Evolutionary conservation across 352 stramenopile genomes (phyloP), one percentile per base, ranked within the genome.

Genomic region (Globisporangium irregulare): DNA sequence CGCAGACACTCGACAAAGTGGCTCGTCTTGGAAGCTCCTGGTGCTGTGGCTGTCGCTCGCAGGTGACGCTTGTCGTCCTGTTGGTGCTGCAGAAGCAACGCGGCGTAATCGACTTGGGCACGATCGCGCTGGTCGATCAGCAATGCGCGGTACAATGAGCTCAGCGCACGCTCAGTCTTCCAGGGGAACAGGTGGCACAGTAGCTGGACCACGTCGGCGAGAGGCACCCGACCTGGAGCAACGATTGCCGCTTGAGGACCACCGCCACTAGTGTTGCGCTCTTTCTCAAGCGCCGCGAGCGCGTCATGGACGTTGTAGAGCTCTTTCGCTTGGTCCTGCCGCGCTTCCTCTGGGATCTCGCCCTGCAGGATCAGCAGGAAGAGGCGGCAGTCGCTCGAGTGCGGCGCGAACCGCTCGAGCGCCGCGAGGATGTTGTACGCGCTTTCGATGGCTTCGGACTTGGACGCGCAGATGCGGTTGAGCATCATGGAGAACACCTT

Each of bases 361-460:
- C 79, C 71, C 0, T 68, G 72, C 25, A 88, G 69, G 1, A 89
- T 71, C 60, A 89, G 65, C 2, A 80, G 71, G 43, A 93, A 91
- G 1, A 91, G 60, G 0, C 77, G 74, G 43, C 83, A 91, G 24
- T 82, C 73, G 56, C 77, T 89, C 1, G 78, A 87, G 2, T 71
- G 64, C 0, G 53, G 8, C 0, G 68, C 67, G 34, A 83, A 91
- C 10, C 72, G 77, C 25, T 86, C 73, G 9, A 93, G 71, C 3
- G 74, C 74, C 27, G 64, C 55, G 1, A 88, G 18, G 3, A 87
- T 66, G 60, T 91, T 93, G 77, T 93, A 93, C 7, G 75, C 79
- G 8, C 76, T 75, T 66, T 93, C 85, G 5, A 84, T 57, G 20
- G 78, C 75, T 22, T 91, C 80, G 4, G 71, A 36, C 1, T 73